Conservation (phyloP, 192 early-diverging fungal species). For the Coemansia sp. region DNA sequence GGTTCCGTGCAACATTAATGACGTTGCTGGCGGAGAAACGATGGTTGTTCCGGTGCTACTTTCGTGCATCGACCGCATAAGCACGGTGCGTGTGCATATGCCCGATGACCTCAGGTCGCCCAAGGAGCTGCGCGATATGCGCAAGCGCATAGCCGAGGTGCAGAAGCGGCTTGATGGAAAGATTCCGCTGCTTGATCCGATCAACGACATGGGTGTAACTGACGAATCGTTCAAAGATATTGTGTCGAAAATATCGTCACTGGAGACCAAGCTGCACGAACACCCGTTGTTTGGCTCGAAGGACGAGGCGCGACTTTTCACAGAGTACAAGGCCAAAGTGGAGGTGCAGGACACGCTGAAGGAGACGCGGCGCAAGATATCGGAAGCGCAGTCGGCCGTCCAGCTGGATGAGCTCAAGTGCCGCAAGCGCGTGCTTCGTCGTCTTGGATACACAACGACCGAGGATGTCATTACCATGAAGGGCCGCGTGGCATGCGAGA, state of each 20-base stretch:
- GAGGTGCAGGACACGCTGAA: constrained; percentile 63
- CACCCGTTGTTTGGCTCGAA: constrained; percentile 62
- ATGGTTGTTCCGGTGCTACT: constrained; percentile 80
- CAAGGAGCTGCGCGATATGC: constrained; percentile 60
- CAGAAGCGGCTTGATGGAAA: constrained; percentile 70
- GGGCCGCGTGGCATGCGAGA: constrained; percentile 97
- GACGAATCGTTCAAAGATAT: constrained; percentile 78
- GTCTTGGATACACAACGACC: constrained; percentile 82
- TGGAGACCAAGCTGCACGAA: constrained; percentile 67
- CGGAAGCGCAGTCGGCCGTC: constrained; percentile 76
- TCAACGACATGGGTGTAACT: constrained; percentile 84
- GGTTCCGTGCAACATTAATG: constrained; percentile 49
- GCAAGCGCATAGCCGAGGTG: constrained; percentile 70
- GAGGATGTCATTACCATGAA: constrained; percentile 94
- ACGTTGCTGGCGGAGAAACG: constrained; percentile 56
- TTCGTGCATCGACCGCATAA: constrained; percentile 70
- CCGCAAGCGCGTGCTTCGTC: constrained; percentile 85
- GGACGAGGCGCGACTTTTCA: constrained; percentile 62
- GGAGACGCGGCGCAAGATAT: constrained; percentile 68
- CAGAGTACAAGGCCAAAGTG: constrained; percentile 68
- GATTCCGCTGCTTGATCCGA: constrained; percentile 85
- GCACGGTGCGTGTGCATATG: constrained; percentile 72
- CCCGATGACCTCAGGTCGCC: constrained; percentile 67
- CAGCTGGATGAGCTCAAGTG: constrained; percentile 93
- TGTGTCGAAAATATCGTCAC: constrained; percentile 68